Evolutionary conservation across 1,284 basidiomycete genomes (phyloP).

Genomic region (Sporisorium reilianum): DNA sequence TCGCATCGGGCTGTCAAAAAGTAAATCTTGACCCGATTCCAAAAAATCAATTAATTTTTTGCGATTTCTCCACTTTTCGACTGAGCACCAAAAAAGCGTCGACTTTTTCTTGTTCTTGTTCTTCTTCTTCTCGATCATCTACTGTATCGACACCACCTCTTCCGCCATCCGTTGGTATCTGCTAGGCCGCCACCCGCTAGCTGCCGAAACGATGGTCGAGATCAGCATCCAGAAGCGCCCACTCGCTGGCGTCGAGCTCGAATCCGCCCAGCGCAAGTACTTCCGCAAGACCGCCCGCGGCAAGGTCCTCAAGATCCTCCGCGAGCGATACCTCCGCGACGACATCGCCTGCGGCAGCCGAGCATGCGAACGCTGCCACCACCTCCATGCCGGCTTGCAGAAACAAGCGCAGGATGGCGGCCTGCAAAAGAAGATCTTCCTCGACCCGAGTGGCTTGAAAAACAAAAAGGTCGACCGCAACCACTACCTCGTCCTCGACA

Average conservation of each 20-base stretch:
- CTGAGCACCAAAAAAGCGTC: slow-evolving; percentile 1
- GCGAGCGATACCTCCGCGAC: slow-evolving; percentile 92
- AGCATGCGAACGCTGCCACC: slow-evolving; percentile 73
- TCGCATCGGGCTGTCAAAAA: background rate
- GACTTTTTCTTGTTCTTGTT: background rate
- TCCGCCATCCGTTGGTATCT: background rate
- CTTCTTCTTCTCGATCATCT: background rate
- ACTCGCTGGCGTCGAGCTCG: slow-evolving; percentile 47
- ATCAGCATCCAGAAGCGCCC: slow-evolving; percentile 67
- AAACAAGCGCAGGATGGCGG: slow-evolving; percentile 70
- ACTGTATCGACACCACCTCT: background rate
- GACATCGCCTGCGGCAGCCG: slow-evolving; percentile 91
- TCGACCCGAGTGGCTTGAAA: slow-evolving; percentile 42
- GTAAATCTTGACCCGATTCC: background rate
- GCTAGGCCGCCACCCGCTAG: background rate
- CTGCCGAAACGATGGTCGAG: slow-evolving; percentile 33
- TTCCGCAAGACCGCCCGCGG: slow-evolving; percentile 85
- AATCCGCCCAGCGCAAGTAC: slow-evolving; percentile 59
- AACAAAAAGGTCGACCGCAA: slow-evolving; percentile 50
- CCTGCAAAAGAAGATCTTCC: slow-evolving; percentile 72
- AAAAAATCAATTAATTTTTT: background rate
- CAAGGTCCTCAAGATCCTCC: slow-evolving; percentile 94
- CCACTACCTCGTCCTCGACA: slow-evolving; percentile 91
- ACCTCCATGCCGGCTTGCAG: slow-evolving; percentile 46
- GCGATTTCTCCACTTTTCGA: slow-evolving; percentile 5